Evolutionary conservation across 1,284 basidiomycete genomes (phyloP).

Genomic region (Cutaneotrichosporon sp.): DNA sequence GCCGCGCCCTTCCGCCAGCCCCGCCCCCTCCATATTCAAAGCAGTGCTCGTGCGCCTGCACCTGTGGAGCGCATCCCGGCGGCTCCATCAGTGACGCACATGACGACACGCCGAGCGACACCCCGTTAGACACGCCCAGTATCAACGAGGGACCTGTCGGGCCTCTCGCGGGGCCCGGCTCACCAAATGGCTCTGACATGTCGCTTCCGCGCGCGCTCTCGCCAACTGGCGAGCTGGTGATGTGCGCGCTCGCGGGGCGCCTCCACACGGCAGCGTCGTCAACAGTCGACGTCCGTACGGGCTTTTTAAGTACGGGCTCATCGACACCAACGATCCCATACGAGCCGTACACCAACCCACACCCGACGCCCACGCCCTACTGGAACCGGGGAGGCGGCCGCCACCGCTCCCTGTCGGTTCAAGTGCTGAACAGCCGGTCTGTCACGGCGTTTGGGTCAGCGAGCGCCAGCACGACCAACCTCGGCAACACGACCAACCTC

Average conservation of each 20-base stretch:
- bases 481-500: neutral
- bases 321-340: neutral
- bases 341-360: neutral
- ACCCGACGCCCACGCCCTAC: neutral
- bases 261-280: neutral
- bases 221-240: neutral
- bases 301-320: neutral
- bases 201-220: neutral
- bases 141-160: neutral
- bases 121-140: neutral
- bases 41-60: constrained; percentile 19
- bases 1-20: constrained; percentile 8
- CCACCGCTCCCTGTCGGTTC: constrained; percentile 3
- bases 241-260: neutral
- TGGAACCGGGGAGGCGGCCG: neutral
- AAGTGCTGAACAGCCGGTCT: neutral
- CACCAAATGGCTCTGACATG: neutral
- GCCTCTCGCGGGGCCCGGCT: neutral
- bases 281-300: neutral
- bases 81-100: neutral
- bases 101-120: neutral
- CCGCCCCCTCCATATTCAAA: constrained; percentile 17
- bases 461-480: neutral
- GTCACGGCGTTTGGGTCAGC: neutral
- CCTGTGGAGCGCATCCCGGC: constrained; percentile 14